Conservation (phyloP, 75 land plant genomes). For the Sequoia sempervirens region DNA sequence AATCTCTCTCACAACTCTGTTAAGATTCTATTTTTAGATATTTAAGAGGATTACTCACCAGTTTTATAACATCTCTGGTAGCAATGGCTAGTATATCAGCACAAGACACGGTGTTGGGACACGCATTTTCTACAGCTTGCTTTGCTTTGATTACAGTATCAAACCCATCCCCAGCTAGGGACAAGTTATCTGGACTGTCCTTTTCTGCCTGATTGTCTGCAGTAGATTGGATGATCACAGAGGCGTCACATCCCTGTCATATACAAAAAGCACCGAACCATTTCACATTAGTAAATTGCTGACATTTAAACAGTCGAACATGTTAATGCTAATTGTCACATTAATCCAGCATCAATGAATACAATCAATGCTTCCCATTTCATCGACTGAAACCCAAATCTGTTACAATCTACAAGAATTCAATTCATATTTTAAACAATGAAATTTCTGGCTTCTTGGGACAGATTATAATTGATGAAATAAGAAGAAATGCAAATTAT, state of each 20-base stretch:
- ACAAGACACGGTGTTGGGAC: slow-evolving; percentile 31
- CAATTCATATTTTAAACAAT: neutral
- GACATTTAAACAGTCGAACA: neutral
- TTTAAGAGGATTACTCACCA: slow-evolving; percentile 11
- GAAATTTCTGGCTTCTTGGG: neutral
- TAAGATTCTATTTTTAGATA: neutral
- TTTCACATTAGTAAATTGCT: neutral
- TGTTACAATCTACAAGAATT: neutral
- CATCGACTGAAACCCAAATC: neutral
- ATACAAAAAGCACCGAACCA: neutral
- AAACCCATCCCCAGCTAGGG: slow-evolving; percentile 84
- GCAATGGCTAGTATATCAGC: slow-evolving; percentile 32
- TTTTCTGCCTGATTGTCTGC: slow-evolving; percentile 58
- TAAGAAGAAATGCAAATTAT: neutral
- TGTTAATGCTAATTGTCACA: neutral
- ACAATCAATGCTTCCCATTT: neutral
- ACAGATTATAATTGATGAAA: neutral
- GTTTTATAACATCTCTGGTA: slow-evolving; percentile 18
- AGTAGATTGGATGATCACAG: slow-evolving; percentile 48
- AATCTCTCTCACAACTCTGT: neutral
- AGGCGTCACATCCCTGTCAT: slow-evolving; percentile 72
- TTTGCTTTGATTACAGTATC: slow-evolving; percentile 81
- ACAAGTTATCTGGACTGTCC: slow-evolving; percentile 55
- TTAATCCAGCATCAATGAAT: neutral
- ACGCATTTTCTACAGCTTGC: slow-evolving; percentile 49